Base-by-base conservation (phyloP, 257 asterid species). In the Gentiana macrophylla region DNA sequence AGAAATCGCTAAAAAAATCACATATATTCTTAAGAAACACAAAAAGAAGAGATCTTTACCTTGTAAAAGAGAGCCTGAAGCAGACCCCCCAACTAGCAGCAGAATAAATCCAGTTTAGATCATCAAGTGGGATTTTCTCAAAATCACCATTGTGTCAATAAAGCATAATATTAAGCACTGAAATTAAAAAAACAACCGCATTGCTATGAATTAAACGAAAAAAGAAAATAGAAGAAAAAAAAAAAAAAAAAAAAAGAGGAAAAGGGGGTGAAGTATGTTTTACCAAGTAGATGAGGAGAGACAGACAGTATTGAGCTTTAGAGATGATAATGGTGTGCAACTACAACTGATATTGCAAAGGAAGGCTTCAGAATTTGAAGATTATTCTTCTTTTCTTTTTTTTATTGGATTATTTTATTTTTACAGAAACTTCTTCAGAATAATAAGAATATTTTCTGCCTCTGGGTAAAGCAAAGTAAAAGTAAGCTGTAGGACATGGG, bases 401-500 rank as follows among this genome's bases (percentile, higher is more conserved):
- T 41, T 0, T 10, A 7, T 10, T 41, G 46, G 6, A 41, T 15
- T 15, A 15, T 15, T 15, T 15, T 15, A 15, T 15, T 15, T 15
- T 15, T 15, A 15, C 24, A 15, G 24, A 15, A 15, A 15, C 24
- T 15, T 24, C 13, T 15, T 59, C 33, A 12, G 8, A 33, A 35
- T 12, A 6, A 24, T 41, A 55, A 60, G 32, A 37, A 12, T 5
- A 37, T 56, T 56, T 10, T 43, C 57, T 33, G 58, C 37, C 34
- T 57, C 53, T 50, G 44, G 32, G 56, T 11, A 56, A 44, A 52
- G 70, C 70, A 50, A 65, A 65, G 63, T 13, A 58, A 6, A 49
- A 15, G 24, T 15, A 15, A 15, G 24, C 24, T 15, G 24, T 15
- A 15, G 24, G 24, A 45, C n/a, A 9, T 47, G 8, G 13, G 24